A percentile compares a stretch with the other conserved stretches of the same genome.
Evolutionary conservation across 2,329 filamentous ascomycete species (phyloP).

Genomic region (Fusarium sacchari): DNA sequence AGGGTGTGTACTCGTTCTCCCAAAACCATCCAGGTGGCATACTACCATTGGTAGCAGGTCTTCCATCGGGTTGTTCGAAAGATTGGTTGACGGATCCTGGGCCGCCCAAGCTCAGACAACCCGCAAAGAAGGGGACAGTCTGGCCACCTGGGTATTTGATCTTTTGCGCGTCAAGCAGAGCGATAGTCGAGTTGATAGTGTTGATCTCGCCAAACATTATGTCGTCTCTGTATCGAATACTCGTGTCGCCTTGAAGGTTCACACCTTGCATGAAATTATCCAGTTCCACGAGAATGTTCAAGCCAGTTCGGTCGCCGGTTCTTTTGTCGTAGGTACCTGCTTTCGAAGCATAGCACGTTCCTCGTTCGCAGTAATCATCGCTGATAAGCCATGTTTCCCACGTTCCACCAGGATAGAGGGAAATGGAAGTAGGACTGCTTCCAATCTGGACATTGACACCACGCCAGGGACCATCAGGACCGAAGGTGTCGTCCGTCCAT

Average conservation of each 20-base stretch:
- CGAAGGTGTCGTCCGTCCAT: constrained; percentile 9
- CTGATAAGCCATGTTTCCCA: constrained; percentile 15
- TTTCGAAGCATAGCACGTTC: constrained; percentile 1
- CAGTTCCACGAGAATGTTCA: neutral
- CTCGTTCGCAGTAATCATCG: neutral
- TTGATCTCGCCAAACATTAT: neutral
- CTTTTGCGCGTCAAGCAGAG: neutral
- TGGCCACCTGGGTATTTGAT: neutral
- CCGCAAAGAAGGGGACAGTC: neutral
- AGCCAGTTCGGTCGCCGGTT: neutral
- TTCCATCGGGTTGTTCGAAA: neutral
- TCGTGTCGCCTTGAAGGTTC: neutral
- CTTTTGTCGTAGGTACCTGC: constrained; percentile 4
- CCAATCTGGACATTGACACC: neutral
- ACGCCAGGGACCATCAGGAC: constrained; percentile 9
- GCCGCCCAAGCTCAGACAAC: constrained; percentile 4
- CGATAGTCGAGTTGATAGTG: neutral
- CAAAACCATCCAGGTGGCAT: constrained; percentile 4
- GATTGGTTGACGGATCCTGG: neutral
- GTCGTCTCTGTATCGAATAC: neutral
- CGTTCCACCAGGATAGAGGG: neutral
- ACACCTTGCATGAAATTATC: neutral
- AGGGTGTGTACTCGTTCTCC: neutral
- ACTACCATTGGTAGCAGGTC: neutral
- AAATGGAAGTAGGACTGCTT: neutral